Percentiles rank a stretch among this genome's conserved stretches.
phyloP scores from a whole-genome alignment of 2,329 filamentous ascomycete species.

The Colletotrichum noveboracense region DNA sequence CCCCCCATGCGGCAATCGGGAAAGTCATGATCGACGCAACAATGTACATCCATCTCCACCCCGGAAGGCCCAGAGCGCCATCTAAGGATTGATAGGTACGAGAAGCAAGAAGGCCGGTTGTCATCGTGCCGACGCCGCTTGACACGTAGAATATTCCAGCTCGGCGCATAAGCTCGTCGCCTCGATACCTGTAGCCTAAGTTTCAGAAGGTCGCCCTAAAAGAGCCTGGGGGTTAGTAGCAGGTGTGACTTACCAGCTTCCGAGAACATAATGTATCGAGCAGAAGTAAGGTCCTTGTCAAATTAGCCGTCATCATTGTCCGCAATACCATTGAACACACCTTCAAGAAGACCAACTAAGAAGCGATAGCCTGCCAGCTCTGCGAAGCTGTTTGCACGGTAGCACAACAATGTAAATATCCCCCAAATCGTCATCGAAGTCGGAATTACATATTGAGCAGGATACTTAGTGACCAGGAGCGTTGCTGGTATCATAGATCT shows the following conservation, averaged over 20 bases:
- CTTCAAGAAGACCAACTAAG: not conserved
- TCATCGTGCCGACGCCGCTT: not conserved
- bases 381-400: not conserved
- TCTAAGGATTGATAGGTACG: not conserved
- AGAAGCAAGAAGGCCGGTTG: not conserved
- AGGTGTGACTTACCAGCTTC: not conserved
- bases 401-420: not conserved
- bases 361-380: not conserved
- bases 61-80: not conserved
- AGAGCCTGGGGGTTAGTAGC: too few relatives aligned
- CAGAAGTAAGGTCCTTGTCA: not conserved
- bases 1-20: not conserved
- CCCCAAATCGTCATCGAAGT: not conserved
- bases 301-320: not conserved
- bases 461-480: not conserved
- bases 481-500: not conserved
- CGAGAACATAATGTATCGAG: not conserved
- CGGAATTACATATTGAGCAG: not conserved
- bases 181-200: not conserved
- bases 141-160: not conserved
- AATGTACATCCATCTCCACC: constrained; percentile 3
- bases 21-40: not conserved
- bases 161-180: not conserved
- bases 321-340: accelerated
- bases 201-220: not conserved